Evolutionary conservation across 1,139 yeast species (phyloP), one percentile per base, ranked within the genome.

Genomic region (Suhomyces wounanorum): DNA sequence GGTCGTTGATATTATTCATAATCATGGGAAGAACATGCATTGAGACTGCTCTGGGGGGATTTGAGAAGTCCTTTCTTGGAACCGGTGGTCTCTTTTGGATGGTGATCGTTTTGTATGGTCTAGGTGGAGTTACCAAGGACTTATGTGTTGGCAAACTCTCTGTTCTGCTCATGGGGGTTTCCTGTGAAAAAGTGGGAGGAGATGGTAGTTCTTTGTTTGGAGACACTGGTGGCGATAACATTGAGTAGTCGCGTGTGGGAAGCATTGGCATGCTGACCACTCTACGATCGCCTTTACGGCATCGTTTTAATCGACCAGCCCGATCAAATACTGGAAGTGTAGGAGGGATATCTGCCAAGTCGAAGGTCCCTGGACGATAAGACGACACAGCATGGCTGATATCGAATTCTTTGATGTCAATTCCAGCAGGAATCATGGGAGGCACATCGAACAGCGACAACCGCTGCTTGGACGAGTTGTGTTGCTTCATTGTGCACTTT

Each of bases 261-360:
- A 44, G 17, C 38, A 45, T 43, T 3, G 72, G 72, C 67, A 65
- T 61, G 50, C 69, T 65, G 23, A 60, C 60, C 36, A 62, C 60
- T 45, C 72, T 56, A n/a, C 57, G 51, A n/a, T 54, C 49, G 3
- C 50, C 46, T 31, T 31, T 31, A 36, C n/a, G 31, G 26, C 39
- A 36, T 14, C 64, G 55, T 45, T 57, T 58, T 40, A 69, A 52
- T 40, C 52, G 57, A 1, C 73, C 73, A n/a, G 59, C 60, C 25
- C 54, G 56, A 44, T 59, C 59, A 52, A 66, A 65, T 0, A 69
- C 63, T 1, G 78, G 77, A 13, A 72, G 50, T 1, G 48, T 54
- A 4, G 57, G 57, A 2, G 78, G 78, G 11, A 76, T 60, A 45
- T 75, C 78, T 5, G 60, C 60, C 11, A 61, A 35, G 5, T 63